Conservation (phyloP, 768 basidiomycete species). For the Coprinopsis strossmayeri region DNA sequence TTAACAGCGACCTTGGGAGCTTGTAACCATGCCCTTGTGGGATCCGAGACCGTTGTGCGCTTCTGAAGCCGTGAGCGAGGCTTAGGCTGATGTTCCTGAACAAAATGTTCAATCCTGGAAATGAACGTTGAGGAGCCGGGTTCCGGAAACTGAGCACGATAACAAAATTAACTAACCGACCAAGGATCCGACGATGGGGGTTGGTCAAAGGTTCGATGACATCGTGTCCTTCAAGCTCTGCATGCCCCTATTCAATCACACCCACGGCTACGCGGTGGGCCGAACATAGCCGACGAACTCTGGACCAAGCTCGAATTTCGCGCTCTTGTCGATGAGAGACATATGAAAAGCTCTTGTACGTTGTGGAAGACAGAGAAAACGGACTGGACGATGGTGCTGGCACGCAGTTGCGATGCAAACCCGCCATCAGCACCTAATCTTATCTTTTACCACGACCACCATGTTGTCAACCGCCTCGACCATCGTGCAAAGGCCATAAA, state of each 20-base stretch:
- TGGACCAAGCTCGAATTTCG: background rate
- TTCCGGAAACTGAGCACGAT: no score
- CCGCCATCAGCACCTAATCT: background rate
- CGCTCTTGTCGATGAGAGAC: background rate
- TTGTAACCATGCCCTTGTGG: no score
- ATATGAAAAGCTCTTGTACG: no score
- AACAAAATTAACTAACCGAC: no score
- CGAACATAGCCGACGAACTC: background rate
- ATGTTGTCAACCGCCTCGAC: slow-evolving; percentile 7
- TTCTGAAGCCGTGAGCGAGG: background rate
- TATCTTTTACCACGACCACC: slow-evolving; percentile 8
- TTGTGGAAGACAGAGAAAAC: no score
- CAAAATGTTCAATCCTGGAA: background rate
- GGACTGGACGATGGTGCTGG: no score
- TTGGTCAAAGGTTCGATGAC: background rate
- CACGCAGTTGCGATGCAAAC: background rate
- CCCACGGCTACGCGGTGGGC: background rate
- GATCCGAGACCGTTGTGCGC: no score
- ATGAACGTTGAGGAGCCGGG: background rate
- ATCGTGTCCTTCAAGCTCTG: background rate
- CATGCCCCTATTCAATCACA: background rate
- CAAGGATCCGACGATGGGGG: background rate
- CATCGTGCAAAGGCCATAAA: background rate
- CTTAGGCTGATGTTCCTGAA: background rate
- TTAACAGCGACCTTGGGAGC: no score